Evolutionary conservation across 1,284 basidiomycete species (phyloP).

Genomic region (Malassezia vespertilionis): DNA sequence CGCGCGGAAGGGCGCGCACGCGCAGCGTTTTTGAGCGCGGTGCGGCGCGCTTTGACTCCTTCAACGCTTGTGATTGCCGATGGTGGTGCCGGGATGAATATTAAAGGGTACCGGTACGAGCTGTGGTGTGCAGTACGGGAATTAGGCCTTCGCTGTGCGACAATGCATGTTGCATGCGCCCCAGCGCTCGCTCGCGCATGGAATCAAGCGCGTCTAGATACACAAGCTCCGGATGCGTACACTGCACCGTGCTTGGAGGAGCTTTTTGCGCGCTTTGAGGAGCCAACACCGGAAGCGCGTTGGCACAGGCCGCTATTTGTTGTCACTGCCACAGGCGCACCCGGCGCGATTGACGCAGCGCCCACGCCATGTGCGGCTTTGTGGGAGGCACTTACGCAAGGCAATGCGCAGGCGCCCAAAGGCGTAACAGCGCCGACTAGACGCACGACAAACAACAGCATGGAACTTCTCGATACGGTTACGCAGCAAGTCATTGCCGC

Average conservation of each 20-base stretch:
- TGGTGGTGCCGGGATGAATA: slow-evolving; percentile 68
- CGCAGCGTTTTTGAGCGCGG: slow-evolving; percentile 71
- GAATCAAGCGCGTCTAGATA: slow-evolving; percentile 55
- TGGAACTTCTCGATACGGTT: slow-evolving; percentile 45
- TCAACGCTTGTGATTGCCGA: slow-evolving; percentile 79
- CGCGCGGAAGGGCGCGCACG: slow-evolving; percentile 77
- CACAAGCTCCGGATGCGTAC: slow-evolving; percentile 22
- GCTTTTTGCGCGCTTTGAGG: slow-evolving; percentile 78
- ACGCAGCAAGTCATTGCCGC: slow-evolving; percentile 32
- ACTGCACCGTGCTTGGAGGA: slow-evolving; percentile 59
- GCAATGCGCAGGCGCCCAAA: slow-evolving; percentile 67
- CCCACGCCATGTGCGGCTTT: slow-evolving; percentile 62
- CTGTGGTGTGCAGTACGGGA: slow-evolving; percentile 91
- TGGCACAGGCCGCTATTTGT: slow-evolving; percentile 94
- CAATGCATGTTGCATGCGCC: slow-evolving; percentile 62
- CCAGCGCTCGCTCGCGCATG: slow-evolving; percentile 53
- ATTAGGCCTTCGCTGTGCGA: slow-evolving; percentile 70
- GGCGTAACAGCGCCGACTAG: slow-evolving; percentile 58
- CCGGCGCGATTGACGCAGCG: slow-evolving; percentile 1
- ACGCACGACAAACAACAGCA: slow-evolving; percentile 48
- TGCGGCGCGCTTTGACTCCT: slow-evolving; percentile 62
- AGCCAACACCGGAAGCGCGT: slow-evolving; percentile 87
- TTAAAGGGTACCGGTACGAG: slow-evolving; percentile 90
- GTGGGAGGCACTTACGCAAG: slow-evolving; percentile 69
- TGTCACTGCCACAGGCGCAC: slow-evolving; percentile 36